These are phyloP conservation scores for Dothistroma septosporum DNA, from an alignment of 2,329 filamentous ascomycete species.

Conservation along the genomic window DNA sequence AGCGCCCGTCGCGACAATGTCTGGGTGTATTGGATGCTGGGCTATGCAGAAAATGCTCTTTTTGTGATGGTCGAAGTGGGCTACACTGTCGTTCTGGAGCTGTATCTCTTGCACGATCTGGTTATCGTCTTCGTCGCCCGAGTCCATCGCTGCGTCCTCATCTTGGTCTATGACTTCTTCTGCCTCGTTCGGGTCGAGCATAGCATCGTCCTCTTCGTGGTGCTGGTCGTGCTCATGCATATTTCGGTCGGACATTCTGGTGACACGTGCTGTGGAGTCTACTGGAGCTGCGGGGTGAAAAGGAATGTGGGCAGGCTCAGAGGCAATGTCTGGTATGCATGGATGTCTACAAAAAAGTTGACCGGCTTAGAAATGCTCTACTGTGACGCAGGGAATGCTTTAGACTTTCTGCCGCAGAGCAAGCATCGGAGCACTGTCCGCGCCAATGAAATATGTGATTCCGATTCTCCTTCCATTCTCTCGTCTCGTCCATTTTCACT, in stretches of 20 bases:
- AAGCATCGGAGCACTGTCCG: neutral
- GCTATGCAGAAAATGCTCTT: conserved; percentile 95
- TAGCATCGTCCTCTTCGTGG: conserved; percentile 60
- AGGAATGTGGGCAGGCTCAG: neutral
- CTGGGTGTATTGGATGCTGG: conserved; percentile 75
- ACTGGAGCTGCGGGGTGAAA: neutral
- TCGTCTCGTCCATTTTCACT: too few species aligned
- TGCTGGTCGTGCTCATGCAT: conserved; percentile 44
- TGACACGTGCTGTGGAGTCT: neutral
- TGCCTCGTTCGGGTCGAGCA: conserved; percentile 72
- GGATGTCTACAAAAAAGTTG: neutral
- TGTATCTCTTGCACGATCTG: conserved; percentile 64
- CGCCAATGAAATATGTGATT: neutral
- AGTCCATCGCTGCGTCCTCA: conserved; percentile 77
- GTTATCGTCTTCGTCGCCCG: conserved; percentile 56
- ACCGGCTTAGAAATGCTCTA: neutral
- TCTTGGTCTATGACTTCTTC: conserved; percentile 65
- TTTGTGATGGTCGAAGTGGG: conserved; percentile 85
- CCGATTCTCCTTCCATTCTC: too few species aligned
- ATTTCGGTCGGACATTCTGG: conserved; percentile 20
- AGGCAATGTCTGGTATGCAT: neutral
- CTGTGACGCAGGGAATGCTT: neutral
- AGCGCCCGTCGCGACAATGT: conserved; percentile 82
- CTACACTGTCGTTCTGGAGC: conserved; percentile 86
- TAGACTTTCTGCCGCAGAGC: neutral